Percentiles rank a stretch among this genome's conserved stretches.
Conservation (phyloP, 768 basidiomycete species). For the Lactarius vividus region DNA sequence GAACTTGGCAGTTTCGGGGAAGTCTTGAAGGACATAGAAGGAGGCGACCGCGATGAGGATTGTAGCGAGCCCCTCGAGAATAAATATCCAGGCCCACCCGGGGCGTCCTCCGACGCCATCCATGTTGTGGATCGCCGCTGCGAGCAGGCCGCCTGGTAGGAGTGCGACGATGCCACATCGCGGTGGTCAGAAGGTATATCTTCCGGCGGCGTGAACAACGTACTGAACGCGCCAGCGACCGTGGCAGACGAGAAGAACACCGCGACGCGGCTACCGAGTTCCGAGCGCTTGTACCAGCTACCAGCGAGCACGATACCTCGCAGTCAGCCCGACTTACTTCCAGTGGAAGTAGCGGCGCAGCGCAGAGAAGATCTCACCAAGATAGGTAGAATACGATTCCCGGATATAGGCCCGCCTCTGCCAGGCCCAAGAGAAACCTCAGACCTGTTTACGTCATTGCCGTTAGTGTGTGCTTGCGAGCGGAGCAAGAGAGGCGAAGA, state of each 20-base stretch:
- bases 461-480: not conserved
- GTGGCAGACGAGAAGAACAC: conserved; percentile 81
- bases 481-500: conserved; percentile 8
- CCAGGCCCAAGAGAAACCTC: conserved; percentile 56
- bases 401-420: conserved; percentile 52
- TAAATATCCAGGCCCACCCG: conserved; percentile 72
- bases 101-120: conserved; percentile 61
- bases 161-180: not conserved
- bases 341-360: no score
- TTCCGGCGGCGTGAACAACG: conserved; percentile 23
- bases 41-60: conserved; percentile 56
- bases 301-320: no score
- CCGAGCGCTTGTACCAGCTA: conserved; percentile 79
- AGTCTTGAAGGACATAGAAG: conserved; percentile 75
- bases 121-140: conserved; percentile 69
- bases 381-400: conserved; percentile 61
- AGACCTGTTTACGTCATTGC: conserved; percentile 41
- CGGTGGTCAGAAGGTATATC: not conserved
- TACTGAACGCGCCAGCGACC: conserved; percentile 72
- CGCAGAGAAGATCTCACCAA: conserved; percentile 38
- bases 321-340: no score
- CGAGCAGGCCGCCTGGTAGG: conserved; percentile 55
- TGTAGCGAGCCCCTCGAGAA: conserved; percentile 70
- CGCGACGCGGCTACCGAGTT: conserved; percentile 68
- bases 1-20: conserved; percentile 73